Evolutionary conservation across 2,329 filamentous ascomycete genomes (phyloP), one percentile per base, ranked within the genome.

Genomic region (Thielaviopsis musarum): DNA sequence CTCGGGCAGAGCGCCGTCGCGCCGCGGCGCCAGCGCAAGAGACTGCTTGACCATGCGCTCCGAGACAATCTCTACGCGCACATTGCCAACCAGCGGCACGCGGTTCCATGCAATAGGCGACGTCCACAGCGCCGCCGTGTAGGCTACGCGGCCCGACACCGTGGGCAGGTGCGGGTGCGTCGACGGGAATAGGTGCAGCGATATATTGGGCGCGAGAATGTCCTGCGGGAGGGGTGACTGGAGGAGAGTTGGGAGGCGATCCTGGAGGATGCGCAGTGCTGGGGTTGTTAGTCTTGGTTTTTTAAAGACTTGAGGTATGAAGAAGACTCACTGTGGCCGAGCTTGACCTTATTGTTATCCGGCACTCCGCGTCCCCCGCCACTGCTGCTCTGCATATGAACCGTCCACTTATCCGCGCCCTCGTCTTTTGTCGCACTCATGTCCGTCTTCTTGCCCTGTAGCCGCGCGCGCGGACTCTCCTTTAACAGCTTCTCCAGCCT

Each of bases 91-190:
- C 21, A 97, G 81, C 2, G 93, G 93, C 1, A 98, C 79, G 28
- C 88, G 83, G 67, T 94, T 94, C 93, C 93, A 98, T 30, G 91
- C 91, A 57, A 98, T 85, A 0, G 93, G 93, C 0, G 91, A 90
- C 0, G 93, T 96, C 91, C 91, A 97, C 45, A 98, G 76, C 2
- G 93, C 93, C 19, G 93, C 91, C 41, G 87, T 87, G 70, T 98
- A 98, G 54, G 89, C 86, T 41, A 96, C 86, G 54, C 87, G 83
- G 57, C 93, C 93, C 28, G 88, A 88, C 49, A 97, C 93, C n/a
- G 83, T 87, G 38, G 93, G 93, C 2, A 98, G 87, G 69, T 91
- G 86, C 2, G 87, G 88, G 67, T 94, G 88, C 0, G 88, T 93
- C 28, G 82, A 81, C 45, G 83, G 83, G 69, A 87, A 87, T 64